Base-by-base conservation (phyloP, 1,284 basidiomycete genomes). In the Tilletia horrida region DNA sequence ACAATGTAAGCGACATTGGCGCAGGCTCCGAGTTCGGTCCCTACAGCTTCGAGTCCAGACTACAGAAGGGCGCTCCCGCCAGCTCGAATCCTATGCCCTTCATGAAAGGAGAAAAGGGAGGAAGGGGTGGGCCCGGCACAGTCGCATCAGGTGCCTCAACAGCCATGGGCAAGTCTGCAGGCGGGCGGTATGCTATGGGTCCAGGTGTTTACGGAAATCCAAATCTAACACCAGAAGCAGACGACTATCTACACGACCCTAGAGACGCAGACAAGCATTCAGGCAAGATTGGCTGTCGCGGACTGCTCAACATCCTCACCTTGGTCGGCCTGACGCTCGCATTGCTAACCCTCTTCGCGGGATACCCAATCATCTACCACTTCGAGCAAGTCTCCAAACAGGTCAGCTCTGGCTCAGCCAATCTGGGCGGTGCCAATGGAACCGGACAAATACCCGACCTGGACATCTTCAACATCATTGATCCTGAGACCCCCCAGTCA, bases 371-470 rank as follows among this genome's bases (percentile, higher is more conserved):
- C 31, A 65, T 78, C 11, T 73, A 75, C 59, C 71, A 80, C 31
- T 57, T 77, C 31, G 64, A 67, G 7, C 52, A 73, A 31, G 64
- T 71, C 63, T 73, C 70, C 44, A 74, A 71, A 65, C 52, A 57
- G 47, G 59, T 67, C 43, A 77, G 69, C 23, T 71, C 71, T 35
- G 57, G 64, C 43, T 35, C 14, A 13, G 62, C 21, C 59, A 52
- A 31, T 43, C 3, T 67, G 27, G 61, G 62, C n/a, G 68, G 90
- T 73, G 85, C 65, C 2, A 71, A 71, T 63, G 68, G 68, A 7
- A 45, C 70, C 13, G 70, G 70, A 8, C 70, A 71, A 45, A 40
- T 71, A 23, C 69, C 70, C 18, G 47, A 45, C 21, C 35, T 71
- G n/a, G n/a, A 23, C 42, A 64, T 27, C 50, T 31, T 47, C 43